These are phyloP conservation scores for Termitomyces sp. DNA, from an alignment of 768 basidiomycete species.

Conservation along the genomic window DNA sequence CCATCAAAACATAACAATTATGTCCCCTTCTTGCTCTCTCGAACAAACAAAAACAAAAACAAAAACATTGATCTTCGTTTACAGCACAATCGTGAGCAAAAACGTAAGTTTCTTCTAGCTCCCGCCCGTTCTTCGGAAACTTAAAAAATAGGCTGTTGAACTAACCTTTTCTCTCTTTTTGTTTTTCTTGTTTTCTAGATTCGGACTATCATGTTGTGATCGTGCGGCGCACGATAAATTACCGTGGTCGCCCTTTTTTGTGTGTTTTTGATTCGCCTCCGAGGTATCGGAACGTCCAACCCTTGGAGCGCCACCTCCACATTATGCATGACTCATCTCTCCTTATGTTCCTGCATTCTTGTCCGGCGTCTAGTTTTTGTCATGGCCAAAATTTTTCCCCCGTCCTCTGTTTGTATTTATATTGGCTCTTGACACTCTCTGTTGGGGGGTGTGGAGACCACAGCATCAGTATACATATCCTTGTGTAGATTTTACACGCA, in stretches of 20 bases:
- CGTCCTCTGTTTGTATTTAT: background rate
- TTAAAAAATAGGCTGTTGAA: background rate
- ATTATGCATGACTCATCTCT: no score
- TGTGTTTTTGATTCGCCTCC: background rate
- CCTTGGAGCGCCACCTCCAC: background rate
- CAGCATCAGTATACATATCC: background rate
- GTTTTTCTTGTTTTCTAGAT: slow-evolving; percentile 14
- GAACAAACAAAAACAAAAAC: background rate
- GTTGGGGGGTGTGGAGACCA: no score
- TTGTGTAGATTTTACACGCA: background rate
- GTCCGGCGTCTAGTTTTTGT: background rate
- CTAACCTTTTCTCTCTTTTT: background rate
- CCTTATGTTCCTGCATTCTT: background rate
- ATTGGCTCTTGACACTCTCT: background rate
- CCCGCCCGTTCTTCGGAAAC: background rate
- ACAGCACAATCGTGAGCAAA: slow-evolving; percentile 63
- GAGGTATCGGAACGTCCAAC: background rate
- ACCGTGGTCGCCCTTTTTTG: background rate
- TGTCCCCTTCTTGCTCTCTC: background rate
- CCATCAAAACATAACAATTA: background rate
- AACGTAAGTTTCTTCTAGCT: slow-evolving; percentile 47
- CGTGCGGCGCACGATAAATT: background rate
- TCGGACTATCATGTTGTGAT: slow-evolving; percentile 24
- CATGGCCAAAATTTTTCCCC: background rate
- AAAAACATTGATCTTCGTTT: background rate